A percentile compares a stretch with the other conserved stretches of the same genome.
These are phyloP conservation scores for Suillus fuscotomentosus DNA, from an alignment of 768 basidiomycete species.

Conservation along the genomic window DNA sequence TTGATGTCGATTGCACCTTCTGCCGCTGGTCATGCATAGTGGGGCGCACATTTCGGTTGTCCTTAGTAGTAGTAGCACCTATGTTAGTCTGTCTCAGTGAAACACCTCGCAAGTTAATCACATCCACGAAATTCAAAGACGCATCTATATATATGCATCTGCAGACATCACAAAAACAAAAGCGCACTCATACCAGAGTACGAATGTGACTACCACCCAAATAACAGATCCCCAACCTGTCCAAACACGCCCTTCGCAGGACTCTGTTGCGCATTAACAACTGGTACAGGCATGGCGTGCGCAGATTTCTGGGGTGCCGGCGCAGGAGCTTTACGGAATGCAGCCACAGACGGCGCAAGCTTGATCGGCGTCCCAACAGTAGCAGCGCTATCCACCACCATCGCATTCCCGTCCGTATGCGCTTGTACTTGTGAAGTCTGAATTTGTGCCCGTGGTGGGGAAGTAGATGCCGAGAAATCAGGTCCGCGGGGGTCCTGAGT, in stretches of 20 bases:
- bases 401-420: constrained; percentile 30
- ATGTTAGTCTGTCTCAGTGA: not conserved
- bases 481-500: constrained; percentile 32
- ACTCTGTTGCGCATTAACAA: constrained; percentile 24
- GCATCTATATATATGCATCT: not conserved
- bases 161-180: not conserved
- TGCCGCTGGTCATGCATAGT: not conserved
- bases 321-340: constrained; percentile 56
- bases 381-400: constrained; percentile 46
- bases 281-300: constrained; percentile 9
- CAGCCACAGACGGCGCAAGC: constrained; percentile 70
- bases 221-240: constrained; percentile 77
- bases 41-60: not conserved
- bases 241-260: constrained; percentile 63
- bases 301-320: constrained; percentile 25
- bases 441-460: constrained; percentile 9
- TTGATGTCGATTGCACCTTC: not conserved
- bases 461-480: constrained; percentile 15
- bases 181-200: not conserved
- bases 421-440: constrained; percentile 9
- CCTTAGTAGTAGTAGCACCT: not conserved
- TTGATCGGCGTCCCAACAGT: constrained; percentile 70
- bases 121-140: not conserved
- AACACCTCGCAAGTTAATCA: not conserved
- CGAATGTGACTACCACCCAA: constrained; percentile 63